phyloP scores from a whole-genome alignment of 1,284 basidiomycete species.

The Athelia sp. region DNA sequence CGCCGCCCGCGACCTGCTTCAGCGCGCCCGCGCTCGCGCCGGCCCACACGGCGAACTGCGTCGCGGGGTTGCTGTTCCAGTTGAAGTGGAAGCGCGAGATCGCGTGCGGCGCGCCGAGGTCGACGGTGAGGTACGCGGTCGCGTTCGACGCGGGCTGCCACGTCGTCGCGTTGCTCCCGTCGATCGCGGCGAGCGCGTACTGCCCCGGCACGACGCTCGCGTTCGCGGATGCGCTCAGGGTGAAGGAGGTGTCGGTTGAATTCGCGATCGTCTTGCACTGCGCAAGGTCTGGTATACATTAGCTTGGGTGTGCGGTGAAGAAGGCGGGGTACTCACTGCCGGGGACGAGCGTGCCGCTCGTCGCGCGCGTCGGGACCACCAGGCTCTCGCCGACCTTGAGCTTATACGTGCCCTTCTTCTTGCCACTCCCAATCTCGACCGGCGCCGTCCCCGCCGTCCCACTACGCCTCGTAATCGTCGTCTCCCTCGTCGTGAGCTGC shows the following conservation, averaged over 20 bases:
- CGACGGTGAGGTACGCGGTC: not conserved
- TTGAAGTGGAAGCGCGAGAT: constrained; percentile 1
- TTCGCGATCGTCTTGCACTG: constrained; percentile 1
- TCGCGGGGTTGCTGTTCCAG: constrained; percentile 2
- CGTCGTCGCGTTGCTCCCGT: constrained; percentile 1
- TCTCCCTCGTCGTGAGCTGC: not conserved
- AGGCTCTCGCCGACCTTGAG: constrained; percentile 1
- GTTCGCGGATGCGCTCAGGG: not conserved
- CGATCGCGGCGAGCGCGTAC: constrained; percentile 3
- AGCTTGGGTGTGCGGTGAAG: not conserved
- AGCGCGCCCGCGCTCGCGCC: not conserved
- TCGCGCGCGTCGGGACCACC: not conserved
- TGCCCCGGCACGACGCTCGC: not conserved
- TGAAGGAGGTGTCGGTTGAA: constrained; percentile 2
- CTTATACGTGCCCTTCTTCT: not conserved
- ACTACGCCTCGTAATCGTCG: not conserved
- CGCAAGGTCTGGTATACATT: not conserved
- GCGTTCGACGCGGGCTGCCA: constrained; percentile 2
- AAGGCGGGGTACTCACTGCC: not conserved
- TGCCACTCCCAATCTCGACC: not conserved
- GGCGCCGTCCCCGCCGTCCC: not conserved
- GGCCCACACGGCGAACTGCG: not conserved
- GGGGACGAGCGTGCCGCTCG: constrained; percentile 1
- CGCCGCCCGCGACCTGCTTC: not conserved
- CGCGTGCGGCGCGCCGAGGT: not conserved